phyloP scores from a whole-genome alignment of 2,329 filamentous ascomycete species.

The Gaeumannomyces sp. region DNA sequence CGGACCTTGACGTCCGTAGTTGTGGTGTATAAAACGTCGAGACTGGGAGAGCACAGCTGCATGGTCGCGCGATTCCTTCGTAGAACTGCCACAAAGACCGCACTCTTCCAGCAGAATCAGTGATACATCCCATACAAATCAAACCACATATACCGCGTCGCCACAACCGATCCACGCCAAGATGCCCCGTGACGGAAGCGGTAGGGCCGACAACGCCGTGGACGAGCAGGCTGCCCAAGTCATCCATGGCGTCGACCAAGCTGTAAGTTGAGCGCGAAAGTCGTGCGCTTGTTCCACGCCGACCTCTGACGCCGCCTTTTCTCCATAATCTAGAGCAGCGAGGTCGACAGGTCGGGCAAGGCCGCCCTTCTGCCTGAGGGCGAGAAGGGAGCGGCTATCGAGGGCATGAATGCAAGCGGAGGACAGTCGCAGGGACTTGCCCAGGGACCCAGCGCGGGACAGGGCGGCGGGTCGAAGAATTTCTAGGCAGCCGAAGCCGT shows the following conservation, averaged over 20 bases:
- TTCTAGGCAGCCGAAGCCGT: too few species aligned
- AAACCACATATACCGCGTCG: not conserved
- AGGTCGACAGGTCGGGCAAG: constrained; percentile 43
- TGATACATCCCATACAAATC: not conserved
- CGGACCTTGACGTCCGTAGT: too few species aligned
- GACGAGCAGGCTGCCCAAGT: constrained; percentile 31
- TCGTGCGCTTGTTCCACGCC: not conserved
- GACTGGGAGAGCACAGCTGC: too few species aligned
- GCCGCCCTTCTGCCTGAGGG: constrained; percentile 40
- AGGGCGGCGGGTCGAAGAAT: constrained; percentile 24
- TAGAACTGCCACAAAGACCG: too few species aligned
- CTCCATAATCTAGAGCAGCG: constrained; percentile 12
- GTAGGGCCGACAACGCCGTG: constrained; percentile 39
- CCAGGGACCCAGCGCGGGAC: constrained; percentile 33
- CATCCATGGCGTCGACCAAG: constrained; percentile 36
- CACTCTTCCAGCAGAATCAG: too few species aligned
- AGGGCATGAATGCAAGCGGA: constrained; percentile 35
- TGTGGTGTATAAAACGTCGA: not conserved
- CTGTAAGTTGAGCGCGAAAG: constrained; percentile 25
- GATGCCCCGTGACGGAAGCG: constrained; percentile 47
- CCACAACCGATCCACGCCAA: constrained; percentile 18
- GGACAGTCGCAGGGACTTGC: constrained; percentile 37
- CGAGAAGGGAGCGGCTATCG: constrained; percentile 37
- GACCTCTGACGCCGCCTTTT: not conserved
- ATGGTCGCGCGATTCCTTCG: too few species aligned